Conservation (phyloP, 805 yeast species). For the Saccharomycopsis capsularis region DNA sequence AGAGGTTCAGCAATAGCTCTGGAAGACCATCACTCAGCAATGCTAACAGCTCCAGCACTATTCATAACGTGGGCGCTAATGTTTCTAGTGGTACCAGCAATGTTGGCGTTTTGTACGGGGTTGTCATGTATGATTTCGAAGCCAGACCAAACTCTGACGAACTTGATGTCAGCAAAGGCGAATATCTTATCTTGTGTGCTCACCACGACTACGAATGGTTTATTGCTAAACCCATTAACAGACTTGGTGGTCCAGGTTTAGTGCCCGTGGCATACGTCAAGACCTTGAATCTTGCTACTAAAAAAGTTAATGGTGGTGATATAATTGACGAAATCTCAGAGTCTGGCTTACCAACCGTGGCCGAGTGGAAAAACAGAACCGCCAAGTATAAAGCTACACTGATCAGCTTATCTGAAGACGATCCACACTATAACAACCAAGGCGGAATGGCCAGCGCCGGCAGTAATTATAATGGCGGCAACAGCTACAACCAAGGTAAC, state of each 20-base stretch:
- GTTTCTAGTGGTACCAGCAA: slow-evolving; percentile 23
- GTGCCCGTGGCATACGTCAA: slow-evolving; percentile 90
- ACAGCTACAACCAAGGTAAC: slow-evolving; percentile 11
- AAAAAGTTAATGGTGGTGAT: slow-evolving; percentile 45
- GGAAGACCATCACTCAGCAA: slow-evolving; percentile 9
- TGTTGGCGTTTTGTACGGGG: slow-evolving; percentile 61
- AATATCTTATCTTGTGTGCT: slow-evolving; percentile 86
- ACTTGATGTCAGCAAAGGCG: slow-evolving; percentile 76
- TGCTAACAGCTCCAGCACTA: background rate
- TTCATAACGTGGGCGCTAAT: slow-evolving; percentile 15
- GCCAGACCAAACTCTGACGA: slow-evolving; percentile 80
- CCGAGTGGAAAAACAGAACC: slow-evolving; percentile 88
- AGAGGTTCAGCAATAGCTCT: slow-evolving; percentile 11
- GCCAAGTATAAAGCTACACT: slow-evolving; percentile 90
- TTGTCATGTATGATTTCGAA: slow-evolving; percentile 75
- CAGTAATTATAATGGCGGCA: slow-evolving; percentile 1
- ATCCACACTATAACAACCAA: slow-evolving; percentile 18
- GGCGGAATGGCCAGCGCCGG: slow-evolving; percentile 6
- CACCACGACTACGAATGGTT: slow-evolving; percentile 97
- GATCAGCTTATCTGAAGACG: slow-evolving; percentile 55
- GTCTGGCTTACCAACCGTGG: slow-evolving; percentile 82
- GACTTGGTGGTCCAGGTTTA: slow-evolving; percentile 95
- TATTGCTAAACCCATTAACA: slow-evolving; percentile 90
- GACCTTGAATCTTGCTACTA: slow-evolving; percentile 67
- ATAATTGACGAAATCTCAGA: slow-evolving; percentile 51